phyloP scores from a whole-genome alignment of 768 basidiomycete genomes.

The Boletus huronensis region DNA sequence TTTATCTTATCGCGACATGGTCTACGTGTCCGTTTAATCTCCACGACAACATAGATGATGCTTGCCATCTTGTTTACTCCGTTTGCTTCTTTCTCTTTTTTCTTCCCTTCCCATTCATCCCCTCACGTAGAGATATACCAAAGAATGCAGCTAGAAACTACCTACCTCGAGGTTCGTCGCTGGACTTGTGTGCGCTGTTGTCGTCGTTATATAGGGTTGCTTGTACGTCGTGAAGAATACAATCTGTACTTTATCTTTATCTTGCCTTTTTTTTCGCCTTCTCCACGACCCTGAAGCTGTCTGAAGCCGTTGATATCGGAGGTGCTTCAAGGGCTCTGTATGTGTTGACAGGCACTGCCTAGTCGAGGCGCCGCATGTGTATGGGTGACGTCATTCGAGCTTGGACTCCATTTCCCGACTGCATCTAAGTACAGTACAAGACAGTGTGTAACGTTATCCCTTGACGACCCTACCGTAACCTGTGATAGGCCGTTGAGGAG shows the following conservation, averaged over 20 bases:
- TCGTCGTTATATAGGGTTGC: not conserved
- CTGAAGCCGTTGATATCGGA: not conserved
- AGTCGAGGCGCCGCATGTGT: not conserved
- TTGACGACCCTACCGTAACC: too few species aligned
- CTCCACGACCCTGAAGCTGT: not conserved
- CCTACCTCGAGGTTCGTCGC: not conserved
- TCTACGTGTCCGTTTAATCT: constrained; percentile 2
- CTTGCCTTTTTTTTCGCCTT: not conserved
- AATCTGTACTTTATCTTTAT: not conserved
- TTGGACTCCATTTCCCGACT: not conserved
- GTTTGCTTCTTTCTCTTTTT: not conserved
- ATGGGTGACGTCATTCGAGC: not conserved
- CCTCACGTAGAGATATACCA: constrained; percentile 26
- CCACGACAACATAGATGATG: constrained; percentile 4
- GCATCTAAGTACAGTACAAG: too few species aligned
- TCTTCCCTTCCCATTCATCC: not conserved
- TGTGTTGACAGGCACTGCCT: not conserved
- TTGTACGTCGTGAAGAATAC: constrained; percentile 1
- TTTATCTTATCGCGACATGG: constrained; percentile 4
- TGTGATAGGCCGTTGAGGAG: too few species aligned
- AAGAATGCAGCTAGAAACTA: constrained; percentile 15
- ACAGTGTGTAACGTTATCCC: too few species aligned
- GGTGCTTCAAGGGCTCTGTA: not conserved
- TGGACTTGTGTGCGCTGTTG: not conserved
- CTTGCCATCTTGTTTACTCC: not conserved